Evolutionary conservation across 768 basidiomycete genomes (phyloP), one percentile per base, ranked within the genome.

Genomic region (Cyathus striatus): DNA sequence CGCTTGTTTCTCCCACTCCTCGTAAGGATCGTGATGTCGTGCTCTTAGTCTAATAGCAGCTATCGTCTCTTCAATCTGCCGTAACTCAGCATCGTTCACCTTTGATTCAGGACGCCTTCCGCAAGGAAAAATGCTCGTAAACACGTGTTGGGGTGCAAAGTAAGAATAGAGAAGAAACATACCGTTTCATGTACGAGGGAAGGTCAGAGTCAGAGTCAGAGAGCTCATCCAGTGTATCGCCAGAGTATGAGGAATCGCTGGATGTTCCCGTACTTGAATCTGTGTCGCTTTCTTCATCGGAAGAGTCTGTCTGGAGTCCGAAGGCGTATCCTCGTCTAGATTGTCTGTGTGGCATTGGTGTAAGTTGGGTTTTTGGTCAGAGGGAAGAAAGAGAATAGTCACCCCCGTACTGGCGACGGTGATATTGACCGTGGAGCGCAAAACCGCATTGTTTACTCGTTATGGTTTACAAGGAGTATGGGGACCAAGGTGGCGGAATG

Each of bases 1-100:
- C 44, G 72, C 71, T 46, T 70, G 60, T 44, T 68, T 66, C 57
- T 77, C 70, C 76, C 77, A 79, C 52, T 78, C 73, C 57, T 77
- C 76, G 46, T 78, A 79, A 44, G 74, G 74, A 48, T 79, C 76
- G 47, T 70, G 63, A 65, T 77, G 69, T 40, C 70, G 69, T 16
- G 72, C 68, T 23, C 73, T 69, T 23, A 74, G 61, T 23, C 76
- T 68, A 50, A 79, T 77, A 18, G 76, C 66, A 12, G 75, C 69
- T 18, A 78, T 56, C 2, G 75, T 73, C 18, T 76, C 77, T 26
- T 76, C 72, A 27, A 74, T 60, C 18, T 69, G 53, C 34, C 64
- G 65, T 49, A 59, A 62, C 45, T 77, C 72, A 7, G 62, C 60
- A 66, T 17, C 48, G 39, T 12, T 47, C 55, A n/a, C 57, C 55